Evolutionary conservation across 2,329 filamentous ascomycete genomes (phyloP).

Genomic region (Trichoderma atroviride): DNA sequence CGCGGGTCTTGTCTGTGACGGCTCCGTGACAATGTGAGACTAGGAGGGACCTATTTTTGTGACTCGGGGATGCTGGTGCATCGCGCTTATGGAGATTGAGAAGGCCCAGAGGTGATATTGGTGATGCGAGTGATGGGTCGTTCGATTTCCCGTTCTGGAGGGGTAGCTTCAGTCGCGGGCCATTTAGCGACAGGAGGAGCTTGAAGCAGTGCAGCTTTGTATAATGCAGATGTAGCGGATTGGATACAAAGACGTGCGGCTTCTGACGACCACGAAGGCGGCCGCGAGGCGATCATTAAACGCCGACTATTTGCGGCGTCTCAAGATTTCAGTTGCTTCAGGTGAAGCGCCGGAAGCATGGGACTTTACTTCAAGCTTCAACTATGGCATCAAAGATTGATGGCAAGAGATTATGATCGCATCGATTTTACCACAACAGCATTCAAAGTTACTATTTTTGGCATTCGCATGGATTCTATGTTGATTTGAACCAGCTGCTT

Average conservation of each 20-base stretch:
- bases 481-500: neutral
- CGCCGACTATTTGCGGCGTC: conserved; percentile 1
- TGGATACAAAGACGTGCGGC: neutral
- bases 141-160: neutral
- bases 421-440: neutral
- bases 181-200: neutral
- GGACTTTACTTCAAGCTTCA: neutral
- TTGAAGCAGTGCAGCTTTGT: neutral
- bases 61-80: neutral
- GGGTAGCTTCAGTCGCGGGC: neutral
- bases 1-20: conserved; percentile 18
- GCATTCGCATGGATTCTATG: neutral
- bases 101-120: conserved; percentile 18
- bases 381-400: neutral
- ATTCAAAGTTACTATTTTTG: neutral
- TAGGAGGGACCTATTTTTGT: conserved; percentile 20
- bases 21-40: conserved; percentile 12
- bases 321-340: neutral
- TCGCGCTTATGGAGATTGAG: conserved; percentile 21
- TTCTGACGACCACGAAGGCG: neutral
- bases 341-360: neutral
- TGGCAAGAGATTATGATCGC: neutral
- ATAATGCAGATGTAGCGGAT: neutral
- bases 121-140: neutral
- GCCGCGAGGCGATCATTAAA: neutral